Base-by-base conservation (phyloP, 2,329 filamentous ascomycete genomes). In the Orbilia javanica region DNA sequence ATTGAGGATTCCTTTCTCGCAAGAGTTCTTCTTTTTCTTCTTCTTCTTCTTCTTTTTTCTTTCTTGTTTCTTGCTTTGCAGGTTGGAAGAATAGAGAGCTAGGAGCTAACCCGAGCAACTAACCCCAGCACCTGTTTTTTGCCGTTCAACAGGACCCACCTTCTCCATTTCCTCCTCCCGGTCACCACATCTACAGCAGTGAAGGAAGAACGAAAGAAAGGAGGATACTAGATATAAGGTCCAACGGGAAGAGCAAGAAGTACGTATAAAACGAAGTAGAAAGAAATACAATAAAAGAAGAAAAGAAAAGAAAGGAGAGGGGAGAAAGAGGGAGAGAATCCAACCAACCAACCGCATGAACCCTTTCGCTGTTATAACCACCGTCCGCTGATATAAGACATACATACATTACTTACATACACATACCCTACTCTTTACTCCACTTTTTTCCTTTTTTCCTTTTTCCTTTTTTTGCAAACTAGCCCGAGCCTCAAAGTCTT, bases 121-220 rank as follows among this genome's bases (percentile, higher is more conserved):
- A 42, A 78, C 67, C 67, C 74, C 62, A 72, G 67, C 53, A 68
- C 46, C 52, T 77, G 36, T 70, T 78, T 71, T 78, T 72, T 78
- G 73, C 67, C 67, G 62, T 78, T 78, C 66, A 64, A 53, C 74
- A 78, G 67, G 74, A 78, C 74, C 74, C 74, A 78, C 74, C 72
- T 68, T 77, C 73, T 77, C 73, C 73, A 72, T 78, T 55, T 39
- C 25, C 68, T 68, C 46, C 68, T 46, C 20, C 52, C 39, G 60
- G 53, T 76, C 65, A 55, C 46, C 71, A 52, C n/a, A n/a, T n/a
- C n/a, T n/a, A n/a, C n/a, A 62, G 13, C 34, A 39, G 7, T 20
- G 18, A 31, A 31, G 29, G 11, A 52, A 60, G 46, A 13, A 42
- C 57, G 27, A 68, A 60, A 63, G 20, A 31, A 5, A n/a, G n/a